Evolutionary conservation across 345 rosid genomes (phyloP).

Genomic region (Xanthoceras sorbifolium): DNA sequence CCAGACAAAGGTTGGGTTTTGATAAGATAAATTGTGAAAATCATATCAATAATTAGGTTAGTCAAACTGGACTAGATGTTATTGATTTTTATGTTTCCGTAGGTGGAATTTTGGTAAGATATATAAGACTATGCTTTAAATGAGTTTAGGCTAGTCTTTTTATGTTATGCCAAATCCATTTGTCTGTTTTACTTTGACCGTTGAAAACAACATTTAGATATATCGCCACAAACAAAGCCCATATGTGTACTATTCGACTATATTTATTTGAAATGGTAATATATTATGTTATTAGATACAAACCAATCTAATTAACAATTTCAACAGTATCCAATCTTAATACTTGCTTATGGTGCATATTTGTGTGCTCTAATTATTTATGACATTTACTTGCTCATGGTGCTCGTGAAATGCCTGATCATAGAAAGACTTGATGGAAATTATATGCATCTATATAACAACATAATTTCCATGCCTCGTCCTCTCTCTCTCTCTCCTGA

Average conservation of each 20-base stretch:
- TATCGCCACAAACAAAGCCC: background rate
- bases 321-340: too few species aligned
- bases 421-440: too few species aligned
- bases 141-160: constrained; percentile 12
- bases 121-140: background rate
- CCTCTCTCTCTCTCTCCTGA: too few species aligned
- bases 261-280: too few species aligned
- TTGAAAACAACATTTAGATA: background rate
- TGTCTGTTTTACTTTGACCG: background rate
- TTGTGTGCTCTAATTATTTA: too few species aligned
- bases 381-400: too few species aligned
- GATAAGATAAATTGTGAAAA: background rate
- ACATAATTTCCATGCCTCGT: background rate
- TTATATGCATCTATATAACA: too few species aligned
- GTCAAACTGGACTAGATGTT: background rate
- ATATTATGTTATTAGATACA: too few species aligned
- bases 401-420: too few species aligned
- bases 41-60: background rate
- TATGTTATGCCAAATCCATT: background rate
- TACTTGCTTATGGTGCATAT: too few species aligned
- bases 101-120: background rate
- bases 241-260: too few species aligned
- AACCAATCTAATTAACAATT: too few species aligned
- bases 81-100: background rate
- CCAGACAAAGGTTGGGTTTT: constrained; percentile 3